A percentile compares a stretch with the other conserved stretches of the same genome.
These are phyloP conservation scores for Penicillium sp. DNA, from an alignment of 2,329 filamentous ascomycete species.

Conservation along the genomic window DNA sequence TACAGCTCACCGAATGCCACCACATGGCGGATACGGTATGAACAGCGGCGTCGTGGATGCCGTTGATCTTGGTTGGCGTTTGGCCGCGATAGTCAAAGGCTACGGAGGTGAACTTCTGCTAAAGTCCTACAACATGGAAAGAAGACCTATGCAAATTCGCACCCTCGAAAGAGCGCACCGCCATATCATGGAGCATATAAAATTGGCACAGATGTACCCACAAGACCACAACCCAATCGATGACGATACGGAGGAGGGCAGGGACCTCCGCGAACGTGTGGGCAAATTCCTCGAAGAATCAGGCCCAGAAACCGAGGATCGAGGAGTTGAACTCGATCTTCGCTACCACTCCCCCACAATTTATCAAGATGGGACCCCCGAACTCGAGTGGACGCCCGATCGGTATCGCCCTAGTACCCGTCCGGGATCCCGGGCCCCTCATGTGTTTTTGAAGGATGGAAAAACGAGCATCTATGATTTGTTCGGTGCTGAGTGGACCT, in stretches of 20 bases:
- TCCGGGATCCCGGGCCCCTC: constrained; percentile 36
- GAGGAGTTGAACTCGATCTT: constrained; percentile 29
- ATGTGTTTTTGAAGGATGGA: constrained; percentile 32
- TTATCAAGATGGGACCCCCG: constrained; percentile 6
- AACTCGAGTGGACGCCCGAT: constrained; percentile 19
- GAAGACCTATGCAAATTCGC: constrained; percentile 1
- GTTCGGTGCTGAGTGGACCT: constrained; percentile 30
- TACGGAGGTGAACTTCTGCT: constrained; percentile 30
- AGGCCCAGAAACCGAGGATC: constrained; percentile 19
- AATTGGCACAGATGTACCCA: constrained; percentile 4
- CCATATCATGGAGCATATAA: constrained; percentile 2
- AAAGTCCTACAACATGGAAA: constrained; percentile 33
- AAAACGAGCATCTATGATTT: constrained; percentile 32
- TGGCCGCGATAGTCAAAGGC: constrained; percentile 32
- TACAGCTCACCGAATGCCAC: constrained; percentile 6
- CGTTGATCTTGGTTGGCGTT: constrained; percentile 41
- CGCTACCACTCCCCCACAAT: constrained; percentile 23
- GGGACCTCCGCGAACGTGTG: neutral
- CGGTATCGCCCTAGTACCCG: constrained; percentile 34
- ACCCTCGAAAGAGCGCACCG: constrained; percentile 1
- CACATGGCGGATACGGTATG: constrained; percentile 42
- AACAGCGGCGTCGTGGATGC: constrained; percentile 44
- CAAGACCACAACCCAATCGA: neutral
- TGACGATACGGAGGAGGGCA: neutral
- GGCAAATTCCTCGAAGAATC: constrained; percentile 2